Conservation (phyloP, 306 rosid genomes). For the Cicer pinnatifidum region DNA sequence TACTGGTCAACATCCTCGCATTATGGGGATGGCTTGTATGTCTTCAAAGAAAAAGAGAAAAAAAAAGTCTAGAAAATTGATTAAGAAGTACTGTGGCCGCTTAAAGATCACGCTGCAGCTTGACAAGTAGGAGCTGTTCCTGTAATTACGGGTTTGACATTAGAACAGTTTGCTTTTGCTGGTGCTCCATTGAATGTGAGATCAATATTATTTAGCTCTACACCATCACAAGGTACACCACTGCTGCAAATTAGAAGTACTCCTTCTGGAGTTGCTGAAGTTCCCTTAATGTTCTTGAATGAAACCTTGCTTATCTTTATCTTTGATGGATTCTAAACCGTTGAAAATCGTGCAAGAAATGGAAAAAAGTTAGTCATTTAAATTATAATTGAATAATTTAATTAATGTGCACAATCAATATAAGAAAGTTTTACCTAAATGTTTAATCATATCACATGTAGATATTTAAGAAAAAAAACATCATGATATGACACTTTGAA, state of each 20-base stretch:
- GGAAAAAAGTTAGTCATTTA: too few relatives aligned
- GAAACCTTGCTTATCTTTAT: constrained; percentile 31
- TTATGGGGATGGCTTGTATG: background rate
- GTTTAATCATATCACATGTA: too few relatives aligned
- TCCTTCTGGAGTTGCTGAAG: constrained; percentile 5
- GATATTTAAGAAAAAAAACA: too few relatives aligned
- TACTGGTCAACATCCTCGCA: background rate
- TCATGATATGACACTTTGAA: too few relatives aligned
- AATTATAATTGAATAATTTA: background rate
- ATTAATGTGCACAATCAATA: background rate
- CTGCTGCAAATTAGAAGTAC: constrained; percentile 1
- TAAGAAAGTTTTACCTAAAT: background rate
- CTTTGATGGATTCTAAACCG: constrained; percentile 21
- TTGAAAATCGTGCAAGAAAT: background rate
- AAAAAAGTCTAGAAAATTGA: too few relatives aligned
- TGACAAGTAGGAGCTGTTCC: constrained; percentile 35
- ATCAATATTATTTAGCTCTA: constrained; percentile 19
- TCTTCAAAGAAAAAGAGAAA: background rate
- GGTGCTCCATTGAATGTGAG: constrained; percentile 21
- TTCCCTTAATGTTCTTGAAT: constrained; percentile 24
- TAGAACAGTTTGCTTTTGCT: background rate
- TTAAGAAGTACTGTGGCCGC: too few relatives aligned
- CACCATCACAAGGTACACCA: constrained; percentile 20
- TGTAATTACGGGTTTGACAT: constrained; percentile 2
- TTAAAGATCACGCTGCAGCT: background rate